phyloP scores from a whole-genome alignment of 208 protist species.

The Leptomonas seymouri region DNA sequence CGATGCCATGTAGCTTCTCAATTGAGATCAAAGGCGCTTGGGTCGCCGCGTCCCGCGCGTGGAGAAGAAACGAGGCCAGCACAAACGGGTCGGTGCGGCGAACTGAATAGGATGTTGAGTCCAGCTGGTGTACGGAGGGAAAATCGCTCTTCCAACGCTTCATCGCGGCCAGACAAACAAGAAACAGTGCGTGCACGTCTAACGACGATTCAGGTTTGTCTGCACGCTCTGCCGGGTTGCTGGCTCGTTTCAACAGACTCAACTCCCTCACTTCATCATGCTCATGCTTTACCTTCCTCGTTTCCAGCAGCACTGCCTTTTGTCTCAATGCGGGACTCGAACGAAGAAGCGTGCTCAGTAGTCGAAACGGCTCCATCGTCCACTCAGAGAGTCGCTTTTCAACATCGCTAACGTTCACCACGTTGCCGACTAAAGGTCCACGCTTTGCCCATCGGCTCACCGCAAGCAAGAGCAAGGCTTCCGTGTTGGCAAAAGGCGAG shows the following conservation, averaged over 20 bases:
- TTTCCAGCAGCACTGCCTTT: too few relatives aligned
- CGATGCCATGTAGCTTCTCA: slow-evolving; percentile 30
- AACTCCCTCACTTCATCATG: too few relatives aligned
- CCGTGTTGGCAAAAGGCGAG: slow-evolving; percentile 28
- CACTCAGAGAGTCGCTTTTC: slow-evolving; percentile 14
- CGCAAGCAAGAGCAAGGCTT: slow-evolving; percentile 25
- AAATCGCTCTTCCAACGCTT: slow-evolving; percentile 32
- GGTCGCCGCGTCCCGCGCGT: slow-evolving; percentile 2
- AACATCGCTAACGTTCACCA: neutral
- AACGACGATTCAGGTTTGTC: too few relatives aligned
- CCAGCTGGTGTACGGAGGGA: slow-evolving; percentile 18
- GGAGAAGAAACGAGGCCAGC: slow-evolving; percentile 46
- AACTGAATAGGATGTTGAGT: slow-evolving; percentile 39
- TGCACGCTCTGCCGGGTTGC: too few relatives aligned
- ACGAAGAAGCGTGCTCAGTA: neutral
- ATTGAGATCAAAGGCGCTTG: slow-evolving; percentile 37
- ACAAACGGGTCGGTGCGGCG: slow-evolving; percentile 61
- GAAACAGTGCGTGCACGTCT: slow-evolving; percentile 30
- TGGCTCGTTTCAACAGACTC: too few relatives aligned
- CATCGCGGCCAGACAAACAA: slow-evolving; percentile 38
- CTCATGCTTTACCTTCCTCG: too few relatives aligned
- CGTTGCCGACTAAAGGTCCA: slow-evolving; percentile 6
- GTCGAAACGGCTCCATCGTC: slow-evolving; percentile 24
- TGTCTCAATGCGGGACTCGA: too few relatives aligned
- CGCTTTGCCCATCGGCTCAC: slow-evolving; percentile 24